Base-by-base conservation (phyloP, 2,329 filamentous ascomycete species). In the Aspergillus floridensis region DNA sequence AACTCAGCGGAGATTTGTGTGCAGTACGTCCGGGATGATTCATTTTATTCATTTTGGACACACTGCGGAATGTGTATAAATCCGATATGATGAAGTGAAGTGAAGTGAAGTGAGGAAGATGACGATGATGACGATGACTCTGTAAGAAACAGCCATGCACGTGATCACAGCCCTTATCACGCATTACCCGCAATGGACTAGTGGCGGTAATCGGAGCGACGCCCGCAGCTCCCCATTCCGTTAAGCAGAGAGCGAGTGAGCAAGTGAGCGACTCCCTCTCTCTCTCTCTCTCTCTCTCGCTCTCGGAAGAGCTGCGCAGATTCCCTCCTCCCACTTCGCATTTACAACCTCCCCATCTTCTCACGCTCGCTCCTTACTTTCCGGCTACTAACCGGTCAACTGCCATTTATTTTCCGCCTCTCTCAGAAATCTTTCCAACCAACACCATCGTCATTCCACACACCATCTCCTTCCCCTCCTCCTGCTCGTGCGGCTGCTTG, bases 121-220 rank as follows among this genome's bases (percentile, higher is more conserved):
- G 29, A 31, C 22, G n/a, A 52, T 11, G 14, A 35, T 7, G 14
- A 32, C 6, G 5, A 11, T 14, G 32, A 32, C 16, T 19, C 10
- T 31, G 32, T 50, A 35, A 57, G 19, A 50, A n/a, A 48, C 22
- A 47, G 22, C 7, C 10, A 31, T n/a, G 49, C 67, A 68, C 65
- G 67, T 70, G 68, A 44, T 35, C 2, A 4, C 11, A 48, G 44
- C 59, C 61, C 63, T 69, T 69, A 67, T 70, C 63, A 65, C 57
- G 22, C 51, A 32, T 31, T 26, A 24, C 61, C 60, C 29, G 61
- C 59, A 64, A 41, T 10, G 50, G 65, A 58, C 59, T 68, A 69
- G 67, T 54, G 56, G 57, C 58, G 64, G 60, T 51, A 58, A 66
- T 68, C 64, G 59, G 55, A 61, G 57, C 50, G 46, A 38, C 46